phyloP scores from a whole-genome alignment of 495 filamentous ascomycete genomes.

The Darksidea phi region DNA sequence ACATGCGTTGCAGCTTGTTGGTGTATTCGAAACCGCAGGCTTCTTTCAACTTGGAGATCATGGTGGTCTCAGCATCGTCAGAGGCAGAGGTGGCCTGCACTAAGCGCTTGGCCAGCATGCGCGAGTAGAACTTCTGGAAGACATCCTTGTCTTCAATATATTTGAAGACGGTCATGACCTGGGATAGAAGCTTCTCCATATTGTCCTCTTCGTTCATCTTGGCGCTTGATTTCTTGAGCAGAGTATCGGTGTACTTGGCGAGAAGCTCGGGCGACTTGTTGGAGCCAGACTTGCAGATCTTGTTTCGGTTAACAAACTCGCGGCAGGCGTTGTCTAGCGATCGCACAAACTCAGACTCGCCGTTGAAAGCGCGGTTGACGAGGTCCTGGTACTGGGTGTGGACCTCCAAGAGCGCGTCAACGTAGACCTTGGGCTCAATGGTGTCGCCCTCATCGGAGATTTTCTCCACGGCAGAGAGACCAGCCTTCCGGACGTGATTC shows the following conservation, averaged over 20 bases:
- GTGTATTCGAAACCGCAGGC: constrained; percentile 99
- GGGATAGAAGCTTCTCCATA: constrained; percentile 82
- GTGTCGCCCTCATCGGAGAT: constrained; percentile 84
- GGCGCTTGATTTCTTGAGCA: constrained; percentile 82
- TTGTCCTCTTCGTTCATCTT: constrained; percentile 90
- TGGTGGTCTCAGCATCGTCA: constrained; percentile 96
- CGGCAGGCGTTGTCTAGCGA: constrained; percentile 96
- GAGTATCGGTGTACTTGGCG: constrained; percentile 91
- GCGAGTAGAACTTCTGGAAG: constrained; percentile 99
- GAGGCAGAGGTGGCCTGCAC: constrained; percentile 93
- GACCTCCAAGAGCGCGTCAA: constrained; percentile 89
- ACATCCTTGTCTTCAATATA: constrained; percentile 99
- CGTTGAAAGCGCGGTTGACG: constrained; percentile 88
- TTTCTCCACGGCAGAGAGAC: constrained; percentile 84
- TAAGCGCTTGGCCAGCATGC: constrained; percentile 90
- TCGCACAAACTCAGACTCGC: constrained; percentile 94
- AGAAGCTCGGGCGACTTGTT: constrained; percentile 91
- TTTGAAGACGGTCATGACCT: constrained; percentile 99
- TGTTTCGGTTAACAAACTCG: constrained; percentile 96
- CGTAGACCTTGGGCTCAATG: constrained; percentile 93
- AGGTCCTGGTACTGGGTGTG: constrained; percentile 89
- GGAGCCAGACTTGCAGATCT: constrained; percentile 86
- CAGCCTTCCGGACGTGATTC: constrained; percentile 85
- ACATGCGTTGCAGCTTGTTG: constrained; percentile 99
- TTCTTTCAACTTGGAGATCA: constrained; percentile 99